Base-by-base conservation (phyloP, 176 grass and related monocot species). In the Miscanthus lutarioriparius region DNA sequence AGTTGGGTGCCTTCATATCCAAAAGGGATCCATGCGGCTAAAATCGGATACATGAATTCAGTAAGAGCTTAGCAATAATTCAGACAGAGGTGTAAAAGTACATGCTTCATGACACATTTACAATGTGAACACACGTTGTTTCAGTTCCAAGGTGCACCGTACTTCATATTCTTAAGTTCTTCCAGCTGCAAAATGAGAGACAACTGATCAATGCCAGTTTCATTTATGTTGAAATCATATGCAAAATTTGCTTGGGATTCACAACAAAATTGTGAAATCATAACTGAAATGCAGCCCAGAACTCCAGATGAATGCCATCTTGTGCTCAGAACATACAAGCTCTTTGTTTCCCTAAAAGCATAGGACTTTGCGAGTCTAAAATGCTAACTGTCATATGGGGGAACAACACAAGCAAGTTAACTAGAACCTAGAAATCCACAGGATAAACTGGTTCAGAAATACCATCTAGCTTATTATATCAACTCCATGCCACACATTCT, bases 111-210 rank as follows among this genome's bases (percentile, higher is more conserved):
- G 4, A 33, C 63, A 80, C 35, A 79, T 84, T 80, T 71, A 86
- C 64, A 80, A 80, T 66, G 40, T 82, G 82, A 74, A 33, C 66
- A 79, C 15, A 14, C 16, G 10, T 35, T 38, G 43, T 38, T 76
- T 91, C 87, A 85, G 72, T 89, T 90, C 87, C 81, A 86, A 75
- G 85, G 78, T 84, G 75, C 79, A 43, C 77, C 76, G 5, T 67
- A 65, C 80, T 96, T 93, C 68, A 84, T 87, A n/a, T 75, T 91
- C 87, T 89, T 96, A 54, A 93, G 81, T 64, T 91, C 94, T 25
- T 93, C 94, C 73, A 96, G 67, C 94, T 96, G 94, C 71, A 80
- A 77, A 70, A 63, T 76, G 37, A 79, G 9, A 26, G 1, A 61
- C 26, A 80, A n/a, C 40, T 8, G 1, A 70, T 65, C 7, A 84